Evolutionary conservation across 208 protist species (phyloP).

Genomic region (Acanthamoeba healyi): DNA sequence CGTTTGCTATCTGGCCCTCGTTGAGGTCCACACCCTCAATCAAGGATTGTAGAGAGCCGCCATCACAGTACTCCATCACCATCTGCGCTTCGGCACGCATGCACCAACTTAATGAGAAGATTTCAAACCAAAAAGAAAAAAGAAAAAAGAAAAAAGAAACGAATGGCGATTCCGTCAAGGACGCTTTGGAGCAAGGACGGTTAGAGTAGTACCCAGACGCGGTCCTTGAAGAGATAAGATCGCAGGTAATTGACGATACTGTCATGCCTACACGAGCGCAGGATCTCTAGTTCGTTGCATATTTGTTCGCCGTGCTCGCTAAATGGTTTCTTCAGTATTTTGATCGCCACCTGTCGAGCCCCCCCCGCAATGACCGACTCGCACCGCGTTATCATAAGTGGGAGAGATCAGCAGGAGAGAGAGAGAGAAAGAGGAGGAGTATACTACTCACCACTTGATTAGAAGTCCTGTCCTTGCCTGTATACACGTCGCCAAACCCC

Average conservation of each 20-base stretch:
- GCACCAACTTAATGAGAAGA: no score
- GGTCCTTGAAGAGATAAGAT: slow-evolving; percentile 44
- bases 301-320: not conserved
- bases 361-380: not conserved
- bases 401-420: no score
- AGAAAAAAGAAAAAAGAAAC: no score
- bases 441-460: slow-evolving; percentile 20
- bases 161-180: no score
- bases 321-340: slow-evolving; percentile 36
- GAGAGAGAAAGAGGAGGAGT: no score
- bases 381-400: not conserved
- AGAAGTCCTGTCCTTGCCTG: not conserved
- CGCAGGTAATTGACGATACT: slow-evolving; percentile 72
- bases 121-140: not conserved
- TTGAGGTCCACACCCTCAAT: slow-evolving; percentile 23
- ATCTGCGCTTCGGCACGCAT: no score
- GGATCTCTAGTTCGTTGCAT: slow-evolving; percentile 40
- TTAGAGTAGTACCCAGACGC: not conserved
- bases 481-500: slow-evolving; percentile 66
- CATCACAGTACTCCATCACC: slow-evolving; percentile 70
- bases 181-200: no score
- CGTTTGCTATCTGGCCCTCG: slow-evolving; percentile 59
- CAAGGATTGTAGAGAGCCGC: slow-evolving; percentile 19
- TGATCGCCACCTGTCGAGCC: slow-evolving; percentile 47
- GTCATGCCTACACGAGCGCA: slow-evolving; percentile 17